Evolutionary conservation across 1,139 yeast species (phyloP).

Genomic region (Blastobotrys serpentis): DNA sequence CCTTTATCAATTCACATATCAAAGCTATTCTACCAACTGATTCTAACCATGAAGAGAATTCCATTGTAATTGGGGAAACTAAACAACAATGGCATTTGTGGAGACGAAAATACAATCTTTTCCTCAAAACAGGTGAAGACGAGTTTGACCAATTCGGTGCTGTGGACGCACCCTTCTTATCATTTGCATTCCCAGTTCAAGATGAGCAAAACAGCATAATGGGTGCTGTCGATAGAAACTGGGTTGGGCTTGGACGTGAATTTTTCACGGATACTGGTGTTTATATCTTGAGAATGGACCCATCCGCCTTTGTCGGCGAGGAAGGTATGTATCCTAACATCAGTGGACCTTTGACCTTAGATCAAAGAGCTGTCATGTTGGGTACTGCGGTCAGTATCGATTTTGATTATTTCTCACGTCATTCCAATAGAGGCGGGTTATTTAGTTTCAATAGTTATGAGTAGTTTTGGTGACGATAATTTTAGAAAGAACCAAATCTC

Average conservation of each 20-base stretch:
- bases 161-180: conserved; percentile 81
- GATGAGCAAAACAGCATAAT: conserved; percentile 59
- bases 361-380: conserved; percentile 79
- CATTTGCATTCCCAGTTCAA: conserved; percentile 79
- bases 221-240: conserved; percentile 83
- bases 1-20: conserved; percentile 84
- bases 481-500: not conserved
- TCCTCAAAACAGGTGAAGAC: conserved; percentile 38
- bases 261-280: conserved; percentile 93
- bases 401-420: conserved; percentile 91
- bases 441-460: conserved; percentile 43
- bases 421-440: conserved; percentile 49
- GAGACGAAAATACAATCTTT: conserved; percentile 84
- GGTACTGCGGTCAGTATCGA: conserved; percentile 91
- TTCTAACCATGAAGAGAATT: conserved; percentile 34
- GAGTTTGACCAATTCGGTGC: conserved; percentile 72
- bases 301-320: conserved; percentile 49
- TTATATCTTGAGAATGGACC: conserved; percentile 81
- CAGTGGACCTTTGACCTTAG: conserved; percentile 52
- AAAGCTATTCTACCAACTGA: conserved; percentile 59
- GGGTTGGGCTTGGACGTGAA: conserved; percentile 94
- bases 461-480: conserved; percentile 8
- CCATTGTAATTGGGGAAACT: conserved; percentile 73
- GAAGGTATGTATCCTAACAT: conserved; percentile 27
- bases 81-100: conserved; percentile 93